These are phyloP conservation scores for Chimonanthus salicifolius DNA, from an alignment of 164 flowering plant species.

Conservation along the genomic window DNA sequence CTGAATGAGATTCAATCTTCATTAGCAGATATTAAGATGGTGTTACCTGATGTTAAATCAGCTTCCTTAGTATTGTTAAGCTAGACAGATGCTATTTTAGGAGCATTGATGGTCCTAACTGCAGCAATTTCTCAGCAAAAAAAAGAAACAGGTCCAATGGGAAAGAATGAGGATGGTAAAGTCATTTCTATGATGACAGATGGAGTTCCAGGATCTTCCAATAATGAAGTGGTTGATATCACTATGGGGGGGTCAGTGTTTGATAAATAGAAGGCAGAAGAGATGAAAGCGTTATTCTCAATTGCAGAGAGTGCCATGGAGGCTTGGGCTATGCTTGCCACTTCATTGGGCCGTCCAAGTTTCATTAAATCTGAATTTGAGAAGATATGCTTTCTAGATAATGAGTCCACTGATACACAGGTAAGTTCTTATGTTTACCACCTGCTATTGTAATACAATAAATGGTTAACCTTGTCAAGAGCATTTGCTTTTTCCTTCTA, in stretches of 20 bases:
- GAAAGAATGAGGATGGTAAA: constrained; percentile 19
- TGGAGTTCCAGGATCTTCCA: constrained; percentile 9
- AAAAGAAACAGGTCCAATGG: constrained; percentile 27
- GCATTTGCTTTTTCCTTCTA: not conserved
- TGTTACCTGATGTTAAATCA: constrained; percentile 69
- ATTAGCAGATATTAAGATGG: constrained; percentile 66
- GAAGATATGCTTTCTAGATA: constrained; percentile 89
- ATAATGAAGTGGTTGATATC: constrained; percentile 14
- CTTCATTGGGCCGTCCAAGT: constrained; percentile 88
- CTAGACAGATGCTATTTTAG: constrained; percentile 30
- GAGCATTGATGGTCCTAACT: constrained; percentile 56
- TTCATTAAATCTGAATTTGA: constrained; percentile 97
- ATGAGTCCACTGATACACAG: constrained; percentile 85
- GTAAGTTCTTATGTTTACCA: constrained; percentile 21
- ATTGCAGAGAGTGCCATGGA: constrained; percentile 99
- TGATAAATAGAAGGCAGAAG: constrained; percentile 66
- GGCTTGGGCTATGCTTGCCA: constrained; percentile 99
- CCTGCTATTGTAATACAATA: not conserved
- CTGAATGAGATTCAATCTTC: constrained; percentile 37
- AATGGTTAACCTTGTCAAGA: not conserved
- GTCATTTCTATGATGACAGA: constrained; percentile 18
- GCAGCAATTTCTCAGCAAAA: constrained; percentile 49
- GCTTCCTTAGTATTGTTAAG: constrained; percentile 46
- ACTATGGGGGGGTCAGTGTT: constrained; percentile 24
- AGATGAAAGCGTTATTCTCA: constrained; percentile 75